phyloP scores from a whole-genome alignment of 371 early-diverging fungal species.

The Cokeromyces recurvatus region DNA sequence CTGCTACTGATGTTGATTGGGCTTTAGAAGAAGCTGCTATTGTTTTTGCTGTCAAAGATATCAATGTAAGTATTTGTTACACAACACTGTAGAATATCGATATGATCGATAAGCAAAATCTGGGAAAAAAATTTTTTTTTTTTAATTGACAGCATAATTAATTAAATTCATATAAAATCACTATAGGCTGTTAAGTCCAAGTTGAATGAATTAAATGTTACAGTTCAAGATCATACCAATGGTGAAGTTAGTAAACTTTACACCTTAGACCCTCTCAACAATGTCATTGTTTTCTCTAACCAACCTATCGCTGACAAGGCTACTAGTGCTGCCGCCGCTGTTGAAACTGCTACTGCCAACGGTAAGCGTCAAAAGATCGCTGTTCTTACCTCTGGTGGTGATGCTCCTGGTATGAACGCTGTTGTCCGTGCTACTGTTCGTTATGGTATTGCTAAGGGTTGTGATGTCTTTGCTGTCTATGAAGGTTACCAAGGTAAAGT shows the following conservation, averaged over 20 bases:
- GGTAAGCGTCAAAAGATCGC: conserved; percentile 63
- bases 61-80: conserved; percentile 21
- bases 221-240: conserved; percentile 31
- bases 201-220: conserved; percentile 10
- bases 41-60: conserved; percentile 22
- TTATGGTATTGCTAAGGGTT: conserved; percentile 78
- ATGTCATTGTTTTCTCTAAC: conserved; percentile 63
- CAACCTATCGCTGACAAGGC: conserved; percentile 2
- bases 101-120: conserved; percentile 11
- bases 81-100: background rate
- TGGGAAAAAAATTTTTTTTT: no score
- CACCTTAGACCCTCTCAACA: conserved; percentile 75
- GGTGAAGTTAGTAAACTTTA: conserved; percentile 33
- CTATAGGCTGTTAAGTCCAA: conserved; percentile 25
- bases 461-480: conserved; percentile 87
- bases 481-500: conserved; percentile 96
- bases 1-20: conserved; percentile 26
- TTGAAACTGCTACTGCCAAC: conserved; percentile 12
- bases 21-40: conserved; percentile 24
- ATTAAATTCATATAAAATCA: no score
- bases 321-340: conserved; percentile 14
- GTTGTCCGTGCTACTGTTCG: conserved; percentile 95
- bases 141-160: no score
- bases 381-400: conserved; percentile 98
- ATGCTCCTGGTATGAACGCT: conserved; percentile 99